Percentiles rank a stretch among this genome's conserved stretches.
Evolutionary conservation across 768 basidiomycete species (phyloP).

Genomic region (Leccinum arenicola): DNA sequence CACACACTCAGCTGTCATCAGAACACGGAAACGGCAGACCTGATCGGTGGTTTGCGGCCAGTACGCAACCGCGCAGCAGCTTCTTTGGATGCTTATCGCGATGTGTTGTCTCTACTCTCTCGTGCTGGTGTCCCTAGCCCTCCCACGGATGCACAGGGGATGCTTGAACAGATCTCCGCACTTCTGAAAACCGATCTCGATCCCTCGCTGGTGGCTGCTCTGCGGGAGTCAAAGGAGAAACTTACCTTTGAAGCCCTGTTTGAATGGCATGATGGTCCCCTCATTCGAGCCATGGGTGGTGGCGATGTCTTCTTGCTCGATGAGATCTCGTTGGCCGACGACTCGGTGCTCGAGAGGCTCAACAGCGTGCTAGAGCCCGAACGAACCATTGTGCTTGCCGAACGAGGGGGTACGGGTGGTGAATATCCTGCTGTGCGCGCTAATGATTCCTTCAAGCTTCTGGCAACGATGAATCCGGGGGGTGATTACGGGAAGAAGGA

Average conservation of each 20-base stretch:
- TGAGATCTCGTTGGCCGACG: conserved; percentile 96
- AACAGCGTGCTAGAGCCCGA: conserved; percentile 96
- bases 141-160: conserved; percentile 23
- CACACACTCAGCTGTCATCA: conserved; percentile 91
- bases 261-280: conserved; percentile 97
- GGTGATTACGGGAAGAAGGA: conserved; percentile 99
- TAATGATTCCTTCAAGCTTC: conserved; percentile 70
- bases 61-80: conserved; percentile 67
- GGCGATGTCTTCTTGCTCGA: conserved; percentile 91
- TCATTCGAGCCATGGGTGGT: conserved; percentile 83
- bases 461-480: conserved; percentile 99
- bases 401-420: conserved; percentile 76
- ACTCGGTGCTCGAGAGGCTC: conserved; percentile 94
- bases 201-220: conserved; percentile 25
- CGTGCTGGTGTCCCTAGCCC: conserved; percentile 36
- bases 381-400: conserved; percentile 86
- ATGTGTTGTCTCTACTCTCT: conserved; percentile 41
- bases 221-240: conserved; percentile 44
- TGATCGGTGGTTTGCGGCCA: conserved; percentile 91
- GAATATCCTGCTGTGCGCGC: conserved; percentile 70
- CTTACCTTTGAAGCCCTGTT: conserved; percentile 74
- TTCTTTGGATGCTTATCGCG: conserved; percentile 48
- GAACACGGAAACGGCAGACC: conserved; percentile 96
- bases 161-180: conserved; percentile 25
- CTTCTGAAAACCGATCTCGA: conserved; percentile 31